Conservation (phyloP, 2,329 filamentous ascomycete species). For the Fusarium caatingaense region DNA sequence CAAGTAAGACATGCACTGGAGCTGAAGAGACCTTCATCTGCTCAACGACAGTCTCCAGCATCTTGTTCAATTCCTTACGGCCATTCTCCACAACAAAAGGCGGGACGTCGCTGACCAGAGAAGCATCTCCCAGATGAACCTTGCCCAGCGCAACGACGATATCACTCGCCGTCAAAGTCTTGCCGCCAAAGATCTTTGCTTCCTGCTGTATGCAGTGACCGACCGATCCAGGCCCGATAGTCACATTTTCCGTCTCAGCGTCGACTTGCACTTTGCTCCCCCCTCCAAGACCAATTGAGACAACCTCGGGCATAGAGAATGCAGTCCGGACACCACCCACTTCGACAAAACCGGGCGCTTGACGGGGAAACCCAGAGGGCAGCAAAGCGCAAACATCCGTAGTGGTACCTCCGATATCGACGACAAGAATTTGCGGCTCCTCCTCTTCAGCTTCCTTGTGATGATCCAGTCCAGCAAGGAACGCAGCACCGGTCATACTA, state of each 20-base stretch:
- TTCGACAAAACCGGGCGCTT: slow-evolving; percentile 68
- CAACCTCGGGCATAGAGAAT: slow-evolving; percentile 67
- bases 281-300: slow-evolving; percentile 67
- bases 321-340: slow-evolving; percentile 69
- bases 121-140: slow-evolving; percentile 47
- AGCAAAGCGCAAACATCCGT: slow-evolving; percentile 69
- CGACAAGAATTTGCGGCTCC: slow-evolving; percentile 57
- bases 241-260: slow-evolving; percentile 46
- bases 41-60: slow-evolving; percentile 65
- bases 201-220: slow-evolving; percentile 62
- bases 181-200: slow-evolving; percentile 64
- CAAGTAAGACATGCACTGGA: slow-evolving; percentile 63
- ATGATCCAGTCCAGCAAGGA: slow-evolving; percentile 61
- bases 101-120: slow-evolving; percentile 45
- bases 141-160: slow-evolving; percentile 57
- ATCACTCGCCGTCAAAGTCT: slow-evolving; percentile 64
- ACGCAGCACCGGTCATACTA: slow-evolving; percentile 64
- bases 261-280: slow-evolving; percentile 53
- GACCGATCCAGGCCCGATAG: slow-evolving; percentile 68
- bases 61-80: slow-evolving; percentile 54
- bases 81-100: slow-evolving; percentile 37
- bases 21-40: slow-evolving; percentile 67
- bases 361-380: slow-evolving; percentile 68
- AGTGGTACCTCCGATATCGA: slow-evolving; percentile 71
- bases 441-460: slow-evolving; percentile 36